Evolutionary conservation across 768 basidiomycete genomes (phyloP).

Genomic region (Guyanaporus albipodus): DNA sequence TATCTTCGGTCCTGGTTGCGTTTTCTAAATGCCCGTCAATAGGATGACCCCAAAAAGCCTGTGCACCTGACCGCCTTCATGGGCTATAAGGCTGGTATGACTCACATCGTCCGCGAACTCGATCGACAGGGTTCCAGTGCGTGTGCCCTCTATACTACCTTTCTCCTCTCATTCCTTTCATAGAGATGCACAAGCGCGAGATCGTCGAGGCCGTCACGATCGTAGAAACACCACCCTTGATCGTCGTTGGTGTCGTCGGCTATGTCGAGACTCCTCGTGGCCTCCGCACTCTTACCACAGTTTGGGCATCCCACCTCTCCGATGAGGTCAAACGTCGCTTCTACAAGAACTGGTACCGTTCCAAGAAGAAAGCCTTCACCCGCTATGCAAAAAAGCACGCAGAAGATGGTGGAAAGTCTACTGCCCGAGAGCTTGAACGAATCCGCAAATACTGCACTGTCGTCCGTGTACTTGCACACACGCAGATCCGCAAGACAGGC

Average conservation of each 20-base stretch:
- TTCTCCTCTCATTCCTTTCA: not conserved
- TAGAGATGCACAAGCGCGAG: constrained; percentile 99
- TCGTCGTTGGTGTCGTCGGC: constrained; percentile 96
- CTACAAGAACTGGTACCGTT: constrained; percentile 99
- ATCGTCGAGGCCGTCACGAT: constrained; percentile 97
- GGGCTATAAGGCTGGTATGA: constrained; percentile 99
- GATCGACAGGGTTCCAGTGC: constrained; percentile 98
- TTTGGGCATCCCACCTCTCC: constrained; percentile 96
- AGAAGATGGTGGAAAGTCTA: constrained; percentile 88
- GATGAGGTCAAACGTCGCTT: constrained; percentile 98
- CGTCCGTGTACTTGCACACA: constrained; percentile 98
- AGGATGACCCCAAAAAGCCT: constrained; percentile 99
- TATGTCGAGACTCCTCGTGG: constrained; percentile 99
- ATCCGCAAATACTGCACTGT: constrained; percentile 99
- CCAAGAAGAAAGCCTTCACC: constrained; percentile 99
- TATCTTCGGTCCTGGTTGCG: not conserved
- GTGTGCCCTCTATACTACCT: constrained; percentile 32
- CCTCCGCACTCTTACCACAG: constrained; percentile 96
- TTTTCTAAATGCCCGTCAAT: constrained; percentile 8
- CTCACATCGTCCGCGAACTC: constrained; percentile 97
- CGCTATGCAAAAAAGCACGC: constrained; percentile 99
- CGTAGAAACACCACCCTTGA: constrained; percentile 95
- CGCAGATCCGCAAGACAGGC: constrained; percentile 97
- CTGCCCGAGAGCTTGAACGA: constrained; percentile 94
- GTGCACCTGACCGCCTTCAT: constrained; percentile 97